Evolutionary conservation across 305 asterid species (phyloP).

Genomic region (Solanum hybrid): DNA sequence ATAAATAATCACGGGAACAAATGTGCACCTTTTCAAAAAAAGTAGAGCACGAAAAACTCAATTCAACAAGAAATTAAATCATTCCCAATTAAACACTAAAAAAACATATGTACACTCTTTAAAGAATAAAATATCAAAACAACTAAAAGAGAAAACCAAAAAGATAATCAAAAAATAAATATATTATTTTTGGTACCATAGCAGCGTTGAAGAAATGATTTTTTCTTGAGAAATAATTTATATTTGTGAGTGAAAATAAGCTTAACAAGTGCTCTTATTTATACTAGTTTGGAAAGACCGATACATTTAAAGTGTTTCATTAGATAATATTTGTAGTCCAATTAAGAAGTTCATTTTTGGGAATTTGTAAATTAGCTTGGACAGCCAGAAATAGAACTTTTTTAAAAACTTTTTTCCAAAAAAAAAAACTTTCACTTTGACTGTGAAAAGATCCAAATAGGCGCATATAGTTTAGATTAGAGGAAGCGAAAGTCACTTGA

Average conservation of each 20-base stretch:
- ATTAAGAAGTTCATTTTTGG: neutral
- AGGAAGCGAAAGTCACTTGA: neutral
- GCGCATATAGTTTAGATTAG: no score
- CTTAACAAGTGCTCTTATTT: neutral
- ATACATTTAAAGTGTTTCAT: neutral
- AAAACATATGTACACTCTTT: neutral
- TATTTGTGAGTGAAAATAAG: neutral
- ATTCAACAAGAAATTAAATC: neutral
- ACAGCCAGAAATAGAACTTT: neutral
- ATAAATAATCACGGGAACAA: neutral
- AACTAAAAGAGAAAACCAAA: neutral
- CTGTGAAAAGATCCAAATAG: neutral
- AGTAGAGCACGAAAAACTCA: neutral
- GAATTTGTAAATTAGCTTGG: neutral
- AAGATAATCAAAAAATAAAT: neutral
- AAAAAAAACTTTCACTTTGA: neutral
- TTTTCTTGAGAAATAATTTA: neutral
- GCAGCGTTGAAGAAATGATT: slow-evolving; percentile 21
- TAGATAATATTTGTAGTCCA: neutral
- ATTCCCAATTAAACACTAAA: neutral
- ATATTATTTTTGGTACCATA: slow-evolving; percentile 31
- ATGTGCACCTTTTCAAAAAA: neutral
- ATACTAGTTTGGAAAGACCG: neutral
- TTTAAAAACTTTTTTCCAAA: no score
- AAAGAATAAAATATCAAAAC: neutral